Conservation (phyloP, 1,139 yeast species). For the Suhomyces bolitotheri region DNA sequence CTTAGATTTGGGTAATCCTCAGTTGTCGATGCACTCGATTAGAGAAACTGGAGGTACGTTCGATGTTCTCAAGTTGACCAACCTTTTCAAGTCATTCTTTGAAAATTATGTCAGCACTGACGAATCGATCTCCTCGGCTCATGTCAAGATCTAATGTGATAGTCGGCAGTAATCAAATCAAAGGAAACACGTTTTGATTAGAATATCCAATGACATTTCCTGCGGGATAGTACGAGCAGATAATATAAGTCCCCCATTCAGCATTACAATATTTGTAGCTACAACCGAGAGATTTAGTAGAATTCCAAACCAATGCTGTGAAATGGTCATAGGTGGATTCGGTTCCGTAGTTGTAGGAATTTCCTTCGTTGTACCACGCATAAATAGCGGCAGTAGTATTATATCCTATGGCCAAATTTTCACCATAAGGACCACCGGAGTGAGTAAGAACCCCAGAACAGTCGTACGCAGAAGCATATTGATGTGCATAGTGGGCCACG, state of each 20-base stretch:
- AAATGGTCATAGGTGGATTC: constrained; percentile 20
- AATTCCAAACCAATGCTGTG: constrained; percentile 25
- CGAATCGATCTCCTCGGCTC: constrained; percentile 29
- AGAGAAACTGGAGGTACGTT: constrained; percentile 89
- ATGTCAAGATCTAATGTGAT: constrained; percentile 15
- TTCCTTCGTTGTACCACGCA: constrained; percentile 43
- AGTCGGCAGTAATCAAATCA: neutral
- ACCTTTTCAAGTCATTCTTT: constrained; percentile 64
- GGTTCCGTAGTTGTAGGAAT: constrained; percentile 25
- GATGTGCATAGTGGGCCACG: constrained; percentile 31
- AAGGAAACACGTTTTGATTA: constrained; percentile 29
- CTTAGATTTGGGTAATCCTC: constrained; percentile 90
- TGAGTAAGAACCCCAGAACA: constrained; percentile 39
- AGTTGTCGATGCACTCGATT: constrained; percentile 91
- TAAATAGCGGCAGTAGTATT: constrained; percentile 29
- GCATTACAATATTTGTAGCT: constrained; percentile 25
- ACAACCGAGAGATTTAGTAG: constrained; percentile 21
- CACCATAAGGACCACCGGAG: constrained; percentile 40
- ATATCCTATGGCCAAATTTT: constrained; percentile 42
- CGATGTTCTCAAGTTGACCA: constrained; percentile 65
- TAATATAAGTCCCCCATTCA: constrained; percentile 54
- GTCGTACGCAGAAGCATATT: constrained; percentile 30
- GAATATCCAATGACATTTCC: constrained; percentile 55
- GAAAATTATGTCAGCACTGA: constrained; percentile 36
- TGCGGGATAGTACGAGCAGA: constrained; percentile 61